Conservation (phyloP, 768 basidiomycete species). For the Amanita phalloides region DNA sequence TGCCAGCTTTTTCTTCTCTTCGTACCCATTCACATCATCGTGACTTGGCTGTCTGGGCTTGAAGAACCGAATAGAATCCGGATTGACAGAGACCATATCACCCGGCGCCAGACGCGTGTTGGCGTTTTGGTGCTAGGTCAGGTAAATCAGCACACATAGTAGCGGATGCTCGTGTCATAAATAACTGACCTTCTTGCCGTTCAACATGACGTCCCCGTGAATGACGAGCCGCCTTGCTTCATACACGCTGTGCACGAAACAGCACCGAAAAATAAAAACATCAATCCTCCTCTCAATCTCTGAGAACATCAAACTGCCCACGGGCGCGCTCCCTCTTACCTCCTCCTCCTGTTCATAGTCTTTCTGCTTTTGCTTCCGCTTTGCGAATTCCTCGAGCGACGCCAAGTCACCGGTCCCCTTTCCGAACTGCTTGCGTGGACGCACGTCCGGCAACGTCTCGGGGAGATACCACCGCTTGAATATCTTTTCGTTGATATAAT, state of each 20-base stretch:
- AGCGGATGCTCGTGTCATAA: neutral
- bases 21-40: slow-evolving; percentile 22
- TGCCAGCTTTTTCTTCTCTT: slow-evolving; percentile 4
- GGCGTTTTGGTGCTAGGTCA: slow-evolving; percentile 61
- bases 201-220: slow-evolving; percentile 79
- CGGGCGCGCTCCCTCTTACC: slow-evolving; percentile 66
- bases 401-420: slow-evolving; percentile 28
- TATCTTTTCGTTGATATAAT: slow-evolving; percentile 83
- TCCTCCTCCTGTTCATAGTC: slow-evolving; percentile 41
- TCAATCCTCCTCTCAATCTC: slow-evolving; percentile 95
- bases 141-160: neutral
- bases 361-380: slow-evolving; percentile 39
- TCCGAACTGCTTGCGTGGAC: slow-evolving; percentile 39
- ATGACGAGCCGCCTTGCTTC: slow-evolving; percentile 81
- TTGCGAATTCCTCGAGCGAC: slow-evolving; percentile 47
- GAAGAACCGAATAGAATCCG: slow-evolving; percentile 67
- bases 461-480: slow-evolving; percentile 97
- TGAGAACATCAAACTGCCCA: slow-evolving; percentile 90
- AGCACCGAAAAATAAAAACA: slow-evolving; percentile 81
- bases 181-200: slow-evolving; percentile 72
- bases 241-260: slow-evolving; percentile 83
- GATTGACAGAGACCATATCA: slow-evolving; percentile 88
- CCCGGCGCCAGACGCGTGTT: slow-evolving; percentile 88
- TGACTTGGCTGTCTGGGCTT: slow-evolving; percentile 23
- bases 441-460: slow-evolving; percentile 73